phyloP scores from a whole-genome alignment of 257 asterid genomes.

The Misopates orontium region DNA sequence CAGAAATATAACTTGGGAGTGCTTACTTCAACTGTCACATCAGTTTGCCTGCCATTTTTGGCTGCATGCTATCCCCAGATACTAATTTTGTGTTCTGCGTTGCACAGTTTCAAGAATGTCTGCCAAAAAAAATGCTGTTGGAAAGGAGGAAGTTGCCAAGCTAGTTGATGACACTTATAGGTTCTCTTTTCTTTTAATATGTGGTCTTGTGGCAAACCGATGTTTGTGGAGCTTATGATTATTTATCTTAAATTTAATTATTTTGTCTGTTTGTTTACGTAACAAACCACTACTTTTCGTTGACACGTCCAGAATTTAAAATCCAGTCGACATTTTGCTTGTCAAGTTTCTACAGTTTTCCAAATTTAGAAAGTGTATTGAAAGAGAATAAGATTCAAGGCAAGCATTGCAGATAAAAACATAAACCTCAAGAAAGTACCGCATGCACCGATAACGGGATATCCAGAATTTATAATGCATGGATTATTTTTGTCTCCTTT shows the following conservation, averaged over 20 bases:
- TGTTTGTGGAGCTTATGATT: neutral
- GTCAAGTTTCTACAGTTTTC: neutral
- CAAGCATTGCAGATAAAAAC: conserved; percentile 1
- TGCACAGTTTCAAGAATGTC: conserved; percentile 64
- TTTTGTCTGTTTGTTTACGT: conserved; percentile 2
- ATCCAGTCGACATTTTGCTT: neutral
- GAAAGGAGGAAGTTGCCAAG: conserved; percentile 80
- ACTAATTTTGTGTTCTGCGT: conserved; percentile 8
- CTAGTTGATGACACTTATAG: conserved; percentile 90
- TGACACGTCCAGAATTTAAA: neutral
- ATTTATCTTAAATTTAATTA: conserved; percentile 13
- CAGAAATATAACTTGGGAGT: neutral
- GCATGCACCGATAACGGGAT: neutral
- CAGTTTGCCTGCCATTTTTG: neutral
- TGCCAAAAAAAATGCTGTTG: conserved; percentile 72
- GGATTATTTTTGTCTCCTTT: too few relatives aligned
- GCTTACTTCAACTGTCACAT: too few relatives aligned
- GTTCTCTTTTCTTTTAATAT: conserved; percentile 35
- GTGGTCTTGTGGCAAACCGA: too few relatives aligned
- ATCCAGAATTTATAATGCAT: neutral
- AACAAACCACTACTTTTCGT: neutral
- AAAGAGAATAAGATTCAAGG: neutral
- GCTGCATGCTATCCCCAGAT: conserved; percentile 4
- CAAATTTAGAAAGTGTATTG: conserved; percentile 10
- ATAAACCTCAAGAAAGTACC: too few relatives aligned